Conservation (phyloP, 805 yeast genomes). For the Komagataella ulmi region DNA sequence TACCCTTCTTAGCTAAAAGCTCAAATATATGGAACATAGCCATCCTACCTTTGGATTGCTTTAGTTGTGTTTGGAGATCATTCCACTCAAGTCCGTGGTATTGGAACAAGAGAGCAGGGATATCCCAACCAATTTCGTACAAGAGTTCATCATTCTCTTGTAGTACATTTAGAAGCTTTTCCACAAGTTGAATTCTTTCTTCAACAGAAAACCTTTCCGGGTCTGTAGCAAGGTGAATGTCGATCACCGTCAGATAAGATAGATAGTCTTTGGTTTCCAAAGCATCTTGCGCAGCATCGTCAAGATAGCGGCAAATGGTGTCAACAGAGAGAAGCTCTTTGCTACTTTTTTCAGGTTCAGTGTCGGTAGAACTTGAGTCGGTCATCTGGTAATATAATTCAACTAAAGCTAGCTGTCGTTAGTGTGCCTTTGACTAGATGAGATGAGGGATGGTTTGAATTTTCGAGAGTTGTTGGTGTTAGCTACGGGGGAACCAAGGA, state of each 20-base stretch:
- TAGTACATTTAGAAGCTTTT: slow-evolving; percentile 29
- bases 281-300: slow-evolving; percentile 15
- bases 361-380: not conserved
- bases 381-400: not conserved
- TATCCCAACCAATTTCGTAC: slow-evolving; percentile 79
- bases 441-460: not conserved
- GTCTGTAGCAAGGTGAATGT: slow-evolving; percentile 36
- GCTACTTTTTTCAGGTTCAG: not conserved
- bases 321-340: not conserved
- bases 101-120: slow-evolving; percentile 51
- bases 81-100: slow-evolving; percentile 23
- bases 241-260: slow-evolving; percentile 62
- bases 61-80: slow-evolving; percentile 26
- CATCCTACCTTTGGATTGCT: slow-evolving; percentile 21
- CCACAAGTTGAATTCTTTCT: slow-evolving; percentile 38
- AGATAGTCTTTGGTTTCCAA: slow-evolving; percentile 43
- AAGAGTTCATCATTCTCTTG: slow-evolving; percentile 32
- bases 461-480: not conserved
- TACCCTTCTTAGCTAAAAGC: slow-evolving; percentile 53
- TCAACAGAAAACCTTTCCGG: slow-evolving; percentile 28
- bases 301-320: slow-evolving; percentile 5
- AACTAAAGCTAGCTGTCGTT: not conserved
- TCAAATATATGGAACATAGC: slow-evolving; percentile 39
- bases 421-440: not conserved
- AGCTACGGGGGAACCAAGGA: slow-evolving; percentile 2